A percentile compares a stretch with the other conserved stretches of the same genome.
phyloP scores from a whole-genome alignment of 106 monocot species.

The Phalaenopsis aphrodite region DNA sequence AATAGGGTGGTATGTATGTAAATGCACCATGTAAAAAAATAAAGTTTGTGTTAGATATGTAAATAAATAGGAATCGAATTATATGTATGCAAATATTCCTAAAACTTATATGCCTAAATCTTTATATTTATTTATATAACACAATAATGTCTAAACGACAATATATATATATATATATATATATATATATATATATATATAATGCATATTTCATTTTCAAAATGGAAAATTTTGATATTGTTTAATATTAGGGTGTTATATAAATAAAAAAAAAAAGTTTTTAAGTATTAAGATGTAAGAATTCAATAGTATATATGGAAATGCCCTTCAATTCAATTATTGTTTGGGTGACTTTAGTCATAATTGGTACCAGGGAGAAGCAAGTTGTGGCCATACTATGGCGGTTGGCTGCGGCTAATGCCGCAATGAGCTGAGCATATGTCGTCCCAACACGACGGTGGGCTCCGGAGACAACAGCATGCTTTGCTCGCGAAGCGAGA shows the following conservation, averaged over 20 bases:
- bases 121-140: too few species aligned
- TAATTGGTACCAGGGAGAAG: background rate
- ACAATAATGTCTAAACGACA: too few species aligned
- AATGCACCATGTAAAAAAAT: too few species aligned
- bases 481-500: constrained; percentile 81
- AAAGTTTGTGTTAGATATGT: too few species aligned
- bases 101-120: too few species aligned
- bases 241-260: background rate
- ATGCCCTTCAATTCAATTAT: background rate
- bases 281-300: background rate
- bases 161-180: too few species aligned
- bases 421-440: constrained; percentile 87
- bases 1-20: too few species aligned
- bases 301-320: background rate
- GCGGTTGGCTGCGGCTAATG: constrained; percentile 64
- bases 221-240: too few species aligned
- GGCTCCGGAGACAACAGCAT: constrained; percentile 86
- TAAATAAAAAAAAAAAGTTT: background rate
- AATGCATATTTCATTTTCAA: too few species aligned
- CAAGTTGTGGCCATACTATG: constrained; percentile 30
- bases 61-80: too few species aligned
- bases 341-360: background rate
- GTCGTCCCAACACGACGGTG: constrained; percentile 97
- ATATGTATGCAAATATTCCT: too few species aligned
- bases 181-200: too few species aligned